Conservation (phyloP, 345 rosid genomes). For the Eucalyptus regnans region DNA sequence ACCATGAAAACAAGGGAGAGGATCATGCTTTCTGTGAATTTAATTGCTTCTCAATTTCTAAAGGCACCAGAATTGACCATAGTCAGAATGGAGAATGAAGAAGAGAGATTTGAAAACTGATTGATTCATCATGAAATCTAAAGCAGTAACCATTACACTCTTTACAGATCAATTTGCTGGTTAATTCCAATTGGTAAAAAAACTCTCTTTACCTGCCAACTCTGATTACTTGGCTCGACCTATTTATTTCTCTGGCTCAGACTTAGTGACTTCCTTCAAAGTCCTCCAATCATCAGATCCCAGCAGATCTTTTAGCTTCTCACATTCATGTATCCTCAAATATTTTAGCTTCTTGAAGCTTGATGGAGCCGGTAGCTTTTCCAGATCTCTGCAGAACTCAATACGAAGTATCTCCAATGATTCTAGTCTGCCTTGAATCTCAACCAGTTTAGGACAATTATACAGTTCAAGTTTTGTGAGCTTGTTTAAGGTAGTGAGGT, state of each 20-base stretch:
- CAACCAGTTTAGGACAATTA: background rate
- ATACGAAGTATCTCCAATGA: background rate
- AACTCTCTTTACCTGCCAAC: background rate
- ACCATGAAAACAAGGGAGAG: background rate
- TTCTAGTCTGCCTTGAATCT: background rate
- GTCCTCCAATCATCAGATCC: background rate
- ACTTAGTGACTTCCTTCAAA: background rate
- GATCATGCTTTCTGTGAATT: background rate
- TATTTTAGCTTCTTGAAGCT: background rate
- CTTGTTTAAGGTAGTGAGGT: background rate
- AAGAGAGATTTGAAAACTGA: background rate
- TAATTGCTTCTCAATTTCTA: background rate
- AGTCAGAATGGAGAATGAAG: background rate
- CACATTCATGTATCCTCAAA: background rate
- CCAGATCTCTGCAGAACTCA: background rate
- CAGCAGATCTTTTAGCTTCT: background rate
- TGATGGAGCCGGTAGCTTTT: background rate
- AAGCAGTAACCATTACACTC: background rate
- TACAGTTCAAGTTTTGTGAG: background rate
- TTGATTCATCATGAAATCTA: background rate
- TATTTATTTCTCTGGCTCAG: background rate
- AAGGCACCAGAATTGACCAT: background rate
- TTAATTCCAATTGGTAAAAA: background rate
- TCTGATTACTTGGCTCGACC: background rate
- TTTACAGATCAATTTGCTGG: background rate